These are phyloP conservation scores for Plicaturopsis crispa DNA, from an alignment of 768 basidiomycete species.

Conservation along the genomic window DNA sequence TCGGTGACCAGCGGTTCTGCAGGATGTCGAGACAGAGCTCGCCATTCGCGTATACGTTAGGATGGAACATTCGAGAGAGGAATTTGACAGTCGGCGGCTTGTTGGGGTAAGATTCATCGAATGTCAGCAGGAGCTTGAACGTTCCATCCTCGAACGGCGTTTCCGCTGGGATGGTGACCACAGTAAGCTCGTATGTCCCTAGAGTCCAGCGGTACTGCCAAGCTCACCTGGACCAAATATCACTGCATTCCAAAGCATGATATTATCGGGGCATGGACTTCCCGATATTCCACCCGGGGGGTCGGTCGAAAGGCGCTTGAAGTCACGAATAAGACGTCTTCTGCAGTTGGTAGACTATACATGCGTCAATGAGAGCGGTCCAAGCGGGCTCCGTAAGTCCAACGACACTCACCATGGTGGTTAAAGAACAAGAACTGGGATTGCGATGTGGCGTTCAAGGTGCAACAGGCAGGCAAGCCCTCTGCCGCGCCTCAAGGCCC, in stretches of 20 bases:
- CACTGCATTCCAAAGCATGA: constrained; percentile 99
- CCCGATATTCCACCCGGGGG: constrained; percentile 96
- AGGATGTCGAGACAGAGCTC: constrained; percentile 98
- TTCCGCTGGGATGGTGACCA: constrained; percentile 52
- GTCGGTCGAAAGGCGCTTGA: constrained; percentile 91
- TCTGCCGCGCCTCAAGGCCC: no score
- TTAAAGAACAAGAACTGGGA: no score
- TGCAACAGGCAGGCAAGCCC: no score
- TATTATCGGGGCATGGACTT: constrained; percentile 95
- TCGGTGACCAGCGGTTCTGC: constrained; percentile 98
- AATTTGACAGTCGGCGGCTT: constrained; percentile 98
- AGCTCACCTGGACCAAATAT: constrained; percentile 93
- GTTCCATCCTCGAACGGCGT: constrained; percentile 99
- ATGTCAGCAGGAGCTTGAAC: constrained; percentile 91
- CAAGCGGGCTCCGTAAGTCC: no score
- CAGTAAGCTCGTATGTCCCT: constrained; percentile 1
- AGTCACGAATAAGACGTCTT: constrained; percentile 94
- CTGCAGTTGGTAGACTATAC: constrained; percentile 96
- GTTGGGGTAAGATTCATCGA: constrained; percentile 98
- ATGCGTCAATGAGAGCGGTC: no score
- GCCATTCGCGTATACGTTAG: constrained; percentile 97
- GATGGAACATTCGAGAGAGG: constrained; percentile 97
- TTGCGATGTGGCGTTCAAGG: no score
- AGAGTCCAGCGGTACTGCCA: background rate
- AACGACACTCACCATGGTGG: no score